These are phyloP conservation scores for Pythium aristosporum DNA, from an alignment of 352 stramenopile species.

Conservation along the genomic window DNA sequence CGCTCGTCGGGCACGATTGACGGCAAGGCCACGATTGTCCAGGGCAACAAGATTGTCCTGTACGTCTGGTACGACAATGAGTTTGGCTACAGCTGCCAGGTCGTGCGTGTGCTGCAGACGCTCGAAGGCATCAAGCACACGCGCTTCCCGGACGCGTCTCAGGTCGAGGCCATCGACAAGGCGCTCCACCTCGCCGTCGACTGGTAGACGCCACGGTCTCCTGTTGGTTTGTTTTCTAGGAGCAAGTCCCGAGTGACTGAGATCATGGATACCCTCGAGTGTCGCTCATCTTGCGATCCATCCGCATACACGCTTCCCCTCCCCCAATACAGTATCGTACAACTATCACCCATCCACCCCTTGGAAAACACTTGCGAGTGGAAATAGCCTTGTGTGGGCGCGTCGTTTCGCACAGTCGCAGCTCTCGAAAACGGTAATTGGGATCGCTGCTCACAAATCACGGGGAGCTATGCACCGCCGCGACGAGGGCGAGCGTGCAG, in stretches of 20 bases:
- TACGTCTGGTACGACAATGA: conserved; percentile 93
- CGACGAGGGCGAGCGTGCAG: background rate
- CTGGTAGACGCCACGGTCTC: conserved; percentile 8
- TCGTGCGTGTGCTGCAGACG: conserved; percentile 77
- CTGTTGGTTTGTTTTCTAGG: no score
- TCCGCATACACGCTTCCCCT: no score
- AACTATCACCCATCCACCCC: no score
- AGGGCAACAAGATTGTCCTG: conserved; percentile 81
- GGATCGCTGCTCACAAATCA: background rate
- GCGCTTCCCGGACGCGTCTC: conserved; percentile 64
- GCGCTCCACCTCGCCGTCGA: conserved; percentile 45
- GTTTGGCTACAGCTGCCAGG: conserved; percentile 88
- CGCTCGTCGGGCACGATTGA: conserved; percentile 75
- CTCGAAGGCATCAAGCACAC: conserved; percentile 79
- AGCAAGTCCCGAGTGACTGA: background rate
- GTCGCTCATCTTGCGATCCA: no score
- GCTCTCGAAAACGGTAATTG: no score
- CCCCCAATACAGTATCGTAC: no score
- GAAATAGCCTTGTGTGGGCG: no score
- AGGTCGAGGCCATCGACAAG: conserved; percentile 69
- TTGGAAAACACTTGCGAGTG: no score
- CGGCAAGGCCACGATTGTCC: conserved; percentile 83
- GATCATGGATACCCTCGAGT: no score
- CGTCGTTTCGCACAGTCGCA: no score
- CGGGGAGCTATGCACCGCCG: background rate